phyloP scores from a whole-genome alignment of 2,329 filamentous ascomycete species.

The Ophiostoma ips region DNA sequence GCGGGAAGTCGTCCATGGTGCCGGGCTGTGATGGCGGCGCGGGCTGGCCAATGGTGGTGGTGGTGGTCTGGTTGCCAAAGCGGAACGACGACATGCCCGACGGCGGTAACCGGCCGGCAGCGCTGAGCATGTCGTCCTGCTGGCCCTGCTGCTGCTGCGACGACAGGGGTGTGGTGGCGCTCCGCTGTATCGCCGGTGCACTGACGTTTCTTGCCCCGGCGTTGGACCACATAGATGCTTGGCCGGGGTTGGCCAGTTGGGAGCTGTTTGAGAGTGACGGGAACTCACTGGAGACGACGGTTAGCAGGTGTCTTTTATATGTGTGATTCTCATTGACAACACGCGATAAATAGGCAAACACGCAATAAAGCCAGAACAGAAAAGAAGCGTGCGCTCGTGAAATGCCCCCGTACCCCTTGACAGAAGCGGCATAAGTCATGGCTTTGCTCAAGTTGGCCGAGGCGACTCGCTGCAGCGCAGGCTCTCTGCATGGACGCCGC shows the following conservation, averaged over 20 bases:
- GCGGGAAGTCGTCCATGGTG: slow-evolving; percentile 47
- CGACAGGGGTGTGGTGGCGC: slow-evolving; percentile 34
- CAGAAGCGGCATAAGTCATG: slow-evolving; percentile 10
- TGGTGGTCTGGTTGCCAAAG: slow-evolving; percentile 27
- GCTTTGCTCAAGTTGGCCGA: background rate
- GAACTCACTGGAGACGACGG: slow-evolving; percentile 39
- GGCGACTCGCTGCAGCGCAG: slow-evolving; percentile 7
- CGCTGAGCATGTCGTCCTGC: slow-evolving; percentile 33
- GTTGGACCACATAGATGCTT: slow-evolving; percentile 41
- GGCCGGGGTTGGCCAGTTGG: slow-evolving; percentile 34
- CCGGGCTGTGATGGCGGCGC: slow-evolving; percentile 33
- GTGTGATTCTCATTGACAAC: background rate
- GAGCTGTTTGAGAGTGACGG: slow-evolving; percentile 50
- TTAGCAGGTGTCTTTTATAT: slow-evolving; percentile 17
- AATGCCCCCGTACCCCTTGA: slow-evolving; percentile 11
- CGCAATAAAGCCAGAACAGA: too few relatives aligned
- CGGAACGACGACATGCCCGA: slow-evolving; percentile 36
- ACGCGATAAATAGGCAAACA: background rate
- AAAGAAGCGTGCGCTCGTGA: too few relatives aligned
- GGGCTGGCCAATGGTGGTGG: slow-evolving; percentile 3
- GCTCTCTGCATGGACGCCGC: slow-evolving; percentile 6
- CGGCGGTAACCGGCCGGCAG: slow-evolving; percentile 21
- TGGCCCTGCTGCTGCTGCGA: slow-evolving; percentile 37
- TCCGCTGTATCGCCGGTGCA: slow-evolving; percentile 33
- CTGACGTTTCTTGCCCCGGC: slow-evolving; percentile 34